A percentile compares a stretch with the other conserved stretches of the same genome.
These are phyloP conservation scores for Bifiguratus adelaidae DNA, from an alignment of 192 early-diverging fungal genomes.

Conservation along the genomic window DNA sequence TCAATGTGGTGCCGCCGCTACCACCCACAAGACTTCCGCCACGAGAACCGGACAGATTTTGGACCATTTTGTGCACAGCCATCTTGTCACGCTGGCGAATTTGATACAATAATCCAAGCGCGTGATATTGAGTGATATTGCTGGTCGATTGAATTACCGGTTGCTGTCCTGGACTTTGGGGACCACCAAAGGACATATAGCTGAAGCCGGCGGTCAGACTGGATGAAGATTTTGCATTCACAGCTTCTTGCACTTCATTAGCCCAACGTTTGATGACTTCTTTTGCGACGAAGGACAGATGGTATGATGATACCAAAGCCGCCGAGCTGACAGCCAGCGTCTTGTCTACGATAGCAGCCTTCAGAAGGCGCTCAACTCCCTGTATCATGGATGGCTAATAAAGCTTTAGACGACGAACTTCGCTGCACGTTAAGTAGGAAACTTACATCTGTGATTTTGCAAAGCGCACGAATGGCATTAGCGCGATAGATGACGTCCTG, in stretches of 20 bases:
- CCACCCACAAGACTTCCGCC: constrained; percentile 35
- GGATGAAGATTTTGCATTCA: constrained; percentile 66
- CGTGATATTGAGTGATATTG: constrained; percentile 95
- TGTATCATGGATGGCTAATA: constrained; percentile 83
- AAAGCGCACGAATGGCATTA: constrained; percentile 91
- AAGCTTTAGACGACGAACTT: no score
- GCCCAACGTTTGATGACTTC: constrained; percentile 96
- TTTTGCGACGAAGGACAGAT: constrained; percentile 73
- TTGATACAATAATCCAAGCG: constrained; percentile 88
- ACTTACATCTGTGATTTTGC: constrained; percentile 89
- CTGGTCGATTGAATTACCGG: constrained; percentile 49
- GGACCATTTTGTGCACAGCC: constrained; percentile 95
- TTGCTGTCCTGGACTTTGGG: constrained; percentile 18
- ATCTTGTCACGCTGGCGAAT: constrained; percentile 96
- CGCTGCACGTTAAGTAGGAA: no score
- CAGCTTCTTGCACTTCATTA: constrained; percentile 93
- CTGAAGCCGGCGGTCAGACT: constrained; percentile 10
- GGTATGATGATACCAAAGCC: constrained; percentile 84
- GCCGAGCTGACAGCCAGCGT: constrained; percentile 81
- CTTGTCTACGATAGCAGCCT: constrained; percentile 94
- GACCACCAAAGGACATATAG: constrained; percentile 39
- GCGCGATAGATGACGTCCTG: constrained; percentile 87
- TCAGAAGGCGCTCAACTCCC: constrained; percentile 92
- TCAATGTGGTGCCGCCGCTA: constrained; percentile 38
- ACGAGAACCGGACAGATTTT: constrained; percentile 59